Percentiles rank a stretch among this genome's conserved stretches.
Conservation (phyloP, 768 basidiomycete species). For the Calocybe indica region DNA sequence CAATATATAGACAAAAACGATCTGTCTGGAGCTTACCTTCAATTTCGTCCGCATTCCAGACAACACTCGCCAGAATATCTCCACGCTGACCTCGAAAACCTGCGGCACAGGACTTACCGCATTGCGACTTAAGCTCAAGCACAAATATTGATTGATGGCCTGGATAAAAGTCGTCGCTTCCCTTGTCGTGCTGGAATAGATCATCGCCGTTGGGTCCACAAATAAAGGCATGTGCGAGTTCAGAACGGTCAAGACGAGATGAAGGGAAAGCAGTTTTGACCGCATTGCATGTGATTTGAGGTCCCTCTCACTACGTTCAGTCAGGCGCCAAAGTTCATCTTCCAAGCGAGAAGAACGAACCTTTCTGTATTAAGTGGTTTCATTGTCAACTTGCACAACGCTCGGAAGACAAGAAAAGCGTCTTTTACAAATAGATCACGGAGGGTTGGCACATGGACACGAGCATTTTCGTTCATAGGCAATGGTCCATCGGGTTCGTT, state of each 20-base stretch:
- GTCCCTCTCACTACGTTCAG: slow-evolving; percentile 74
- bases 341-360: slow-evolving; percentile 33
- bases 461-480: slow-evolving; percentile 20
- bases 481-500: too few relatives aligned
- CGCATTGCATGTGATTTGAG: slow-evolving; percentile 96
- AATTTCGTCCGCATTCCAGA: slow-evolving; percentile 91
- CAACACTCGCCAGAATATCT: slow-evolving; percentile 97
- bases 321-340: slow-evolving; percentile 8
- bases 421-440: slow-evolving; percentile 95
- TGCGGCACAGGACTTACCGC: slow-evolving; percentile 93
- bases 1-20: neutral
- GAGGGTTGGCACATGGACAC: slow-evolving; percentile 49
- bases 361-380: slow-evolving; percentile 93
- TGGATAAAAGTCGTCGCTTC: slow-evolving; percentile 90
- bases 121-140: slow-evolving; percentile 87
- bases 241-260: slow-evolving; percentile 88
- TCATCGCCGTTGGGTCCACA: slow-evolving; percentile 81
- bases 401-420: slow-evolving; percentile 95
- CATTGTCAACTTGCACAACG: slow-evolving; percentile 97
- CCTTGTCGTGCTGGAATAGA: slow-evolving; percentile 84
- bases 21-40: slow-evolving; percentile 58
- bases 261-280: slow-evolving; percentile 89
- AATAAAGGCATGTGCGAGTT: slow-evolving; percentile 90
- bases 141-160: slow-evolving; percentile 94
- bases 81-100: slow-evolving; percentile 96